These are phyloP conservation scores for Candida sphagnicola DNA, from an alignment of 805 yeast genomes.

Conservation along the genomic window DNA sequence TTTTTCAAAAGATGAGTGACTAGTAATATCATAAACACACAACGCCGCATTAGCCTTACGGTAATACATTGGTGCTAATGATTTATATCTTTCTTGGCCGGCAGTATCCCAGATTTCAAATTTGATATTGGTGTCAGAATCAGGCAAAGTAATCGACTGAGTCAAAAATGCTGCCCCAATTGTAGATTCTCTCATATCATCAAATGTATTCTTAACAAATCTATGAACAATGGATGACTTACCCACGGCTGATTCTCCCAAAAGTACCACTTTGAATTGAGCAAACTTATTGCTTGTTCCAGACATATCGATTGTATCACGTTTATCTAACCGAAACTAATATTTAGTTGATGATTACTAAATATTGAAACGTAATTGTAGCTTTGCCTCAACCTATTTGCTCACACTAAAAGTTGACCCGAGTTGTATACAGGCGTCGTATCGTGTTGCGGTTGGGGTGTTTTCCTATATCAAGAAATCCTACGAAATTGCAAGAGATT, in stretches of 20 bases:
- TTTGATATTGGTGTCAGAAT: slow-evolving; percentile 50
- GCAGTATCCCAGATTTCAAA: slow-evolving; percentile 92
- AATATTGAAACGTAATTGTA: too few species aligned
- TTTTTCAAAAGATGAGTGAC: slow-evolving; percentile 59
- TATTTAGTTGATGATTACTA: too few species aligned
- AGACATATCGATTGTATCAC: not conserved
- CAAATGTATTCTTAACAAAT: slow-evolving; percentile 70
- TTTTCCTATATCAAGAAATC: too few species aligned
- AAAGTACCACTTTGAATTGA: slow-evolving; percentile 60
- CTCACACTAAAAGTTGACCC: too few species aligned
- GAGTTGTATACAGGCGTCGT: too few species aligned
- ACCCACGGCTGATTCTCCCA: slow-evolving; percentile 84
- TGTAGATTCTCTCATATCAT: slow-evolving; percentile 71
- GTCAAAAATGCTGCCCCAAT: slow-evolving; percentile 84
- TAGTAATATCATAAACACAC: slow-evolving; percentile 74
- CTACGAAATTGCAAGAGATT: too few species aligned
- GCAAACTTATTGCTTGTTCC: slow-evolving; percentile 21
- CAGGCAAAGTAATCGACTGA: slow-evolving; percentile 57
- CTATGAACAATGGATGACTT: slow-evolving; percentile 57
- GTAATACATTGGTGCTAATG: slow-evolving; percentile 43
- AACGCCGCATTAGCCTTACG: slow-evolving; percentile 64
- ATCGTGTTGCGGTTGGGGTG: too few species aligned
- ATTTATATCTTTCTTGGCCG: slow-evolving; percentile 57
- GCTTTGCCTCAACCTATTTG: too few species aligned
- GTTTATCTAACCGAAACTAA: too few species aligned